These are phyloP conservation scores for Hawksworthiomyces lignivorus DNA, from an alignment of 2,329 filamentous ascomycete genomes.

Conservation along the genomic window DNA sequence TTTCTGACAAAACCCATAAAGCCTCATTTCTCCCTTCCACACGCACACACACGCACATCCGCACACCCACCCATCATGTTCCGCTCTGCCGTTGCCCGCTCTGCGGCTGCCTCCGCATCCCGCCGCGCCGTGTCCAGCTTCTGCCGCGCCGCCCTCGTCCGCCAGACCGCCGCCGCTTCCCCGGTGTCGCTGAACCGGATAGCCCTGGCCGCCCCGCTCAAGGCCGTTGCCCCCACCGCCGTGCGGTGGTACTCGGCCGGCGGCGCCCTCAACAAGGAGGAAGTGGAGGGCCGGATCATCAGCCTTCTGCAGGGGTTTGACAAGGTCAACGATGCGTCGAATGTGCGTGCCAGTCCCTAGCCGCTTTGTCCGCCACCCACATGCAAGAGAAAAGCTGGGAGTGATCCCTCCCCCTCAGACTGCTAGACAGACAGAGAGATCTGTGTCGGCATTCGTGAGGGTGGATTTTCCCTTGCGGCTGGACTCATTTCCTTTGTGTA, in stretches of 20 bases:
- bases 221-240: conserved; percentile 51
- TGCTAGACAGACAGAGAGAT: too few species aligned
- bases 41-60: background rate
- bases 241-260: conserved; percentile 82
- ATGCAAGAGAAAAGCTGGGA: too few species aligned
- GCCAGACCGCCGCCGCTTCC: background rate
- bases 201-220: conserved; percentile 61
- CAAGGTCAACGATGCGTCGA: conserved; percentile 69
- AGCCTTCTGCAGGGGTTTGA: conserved; percentile 93
- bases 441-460: too few species aligned
- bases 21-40: too few species aligned
- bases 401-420: too few species aligned
- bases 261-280: conserved; percentile 53
- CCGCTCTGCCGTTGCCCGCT: conserved; percentile 55
- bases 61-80: conserved; percentile 68
- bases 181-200: conserved; percentile 15
- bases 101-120: conserved; percentile 28
- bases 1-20: too few species aligned
- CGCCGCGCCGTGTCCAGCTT: background rate
- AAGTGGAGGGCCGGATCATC: conserved; percentile 88
- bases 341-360: too few species aligned
- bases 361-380: too few species aligned
- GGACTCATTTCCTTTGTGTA: background rate
- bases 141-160: background rate
- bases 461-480: too few species aligned